Evolutionary conservation across 2,329 filamentous ascomycete species (phyloP), one percentile per base, ranked within the genome.

Genomic region (Anisogramma anomala): DNA sequence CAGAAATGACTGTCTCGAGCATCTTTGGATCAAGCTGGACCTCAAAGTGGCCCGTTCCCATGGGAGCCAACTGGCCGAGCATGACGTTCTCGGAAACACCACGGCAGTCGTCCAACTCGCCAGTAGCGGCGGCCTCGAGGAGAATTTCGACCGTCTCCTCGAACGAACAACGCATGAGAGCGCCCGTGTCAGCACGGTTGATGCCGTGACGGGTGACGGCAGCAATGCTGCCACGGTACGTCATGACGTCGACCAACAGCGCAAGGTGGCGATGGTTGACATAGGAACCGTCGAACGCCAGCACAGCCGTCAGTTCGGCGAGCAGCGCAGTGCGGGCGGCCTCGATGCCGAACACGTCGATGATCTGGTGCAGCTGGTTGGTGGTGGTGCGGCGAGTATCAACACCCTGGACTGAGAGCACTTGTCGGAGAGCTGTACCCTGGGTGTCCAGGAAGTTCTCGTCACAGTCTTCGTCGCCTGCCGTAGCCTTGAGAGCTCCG

Each of bases 61-160:
- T 89, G 22, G 93, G 91, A 4, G 93, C 91, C 65, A 96, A 77
- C 66, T 98, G 91, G 48, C 91, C 91, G 48, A 98, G 76, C 77
- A 98, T 98, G 58, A 98, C 82, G 66, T 98, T 98, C 66, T 98
- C 91, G 13, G 91, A 96, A 37, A 98, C 89, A 71, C 91, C 91
- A 46, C 87, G 84, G 67, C 93, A 98, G 63, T 98, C 91, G 57
- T 98, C 91, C 23, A 98, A 73, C 62, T 98, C 91, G 58, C 91
- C 91, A 37, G 85, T 85, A 13, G 87, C 86, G 18, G 91, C 91
- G 47, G 91, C 93, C 58, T 98, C 91, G 15, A 98, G 77, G 39
- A 98, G 70, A 69, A 98, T 98, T 59, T 98, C 93, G 30, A 98
- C 91, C 0, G 91, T 98, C 63, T 98, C 93, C 65, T 98, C 91